Base-by-base conservation (phyloP, 148 eudicot species). In the Bassia scoparia region DNA sequence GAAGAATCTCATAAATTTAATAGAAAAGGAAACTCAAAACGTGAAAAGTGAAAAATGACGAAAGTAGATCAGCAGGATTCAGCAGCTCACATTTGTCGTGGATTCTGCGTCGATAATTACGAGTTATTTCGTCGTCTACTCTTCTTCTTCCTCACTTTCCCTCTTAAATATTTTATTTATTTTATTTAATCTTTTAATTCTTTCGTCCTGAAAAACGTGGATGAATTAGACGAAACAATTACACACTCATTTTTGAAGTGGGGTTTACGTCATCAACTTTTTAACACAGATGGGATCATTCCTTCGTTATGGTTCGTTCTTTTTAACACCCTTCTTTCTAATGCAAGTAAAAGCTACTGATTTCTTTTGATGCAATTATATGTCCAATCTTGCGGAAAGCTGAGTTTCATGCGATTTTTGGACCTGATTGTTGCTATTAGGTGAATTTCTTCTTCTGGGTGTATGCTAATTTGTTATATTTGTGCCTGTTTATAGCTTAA, bases 401-500 rank as follows among this genome's bases (percentile, higher is more conserved):
- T n/a, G 30, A 15, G 24, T n/a, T 23, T 67, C 0, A 67, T 58
- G 44, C 44, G 48, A 67, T n/a, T 58, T 44, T 49, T 24, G 8
- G 67, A 30, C 30, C n/a, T 74, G 50, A 0, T 30, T 20, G 6
- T 44, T 44, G 78, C 52, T 44, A 74, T 69, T 70, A 63, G 71
- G 14, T 41, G 75, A 69, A 33, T 43, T 69, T 69, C 44, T 38
- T 74, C 49, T 69, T 54, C 71, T 79, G 82, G 78, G 78, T 75
- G 34, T 76, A 24, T 27, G 26, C 44, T 58, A 5, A 30, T 68
- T 31, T 9, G 1, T 34, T 12, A 7, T 21, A 72, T 61, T 44
- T 38, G 58, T 34, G 23, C 0, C 18, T 41, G 12, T 49, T 66
- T 37, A 8, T 52, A 17, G 60, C 49, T 52, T n/a, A 38, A 41